Evolutionary conservation across 768 basidiomycete genomes (phyloP), one percentile per base, ranked within the genome.

Genomic region (Amanita jacksonii): DNA sequence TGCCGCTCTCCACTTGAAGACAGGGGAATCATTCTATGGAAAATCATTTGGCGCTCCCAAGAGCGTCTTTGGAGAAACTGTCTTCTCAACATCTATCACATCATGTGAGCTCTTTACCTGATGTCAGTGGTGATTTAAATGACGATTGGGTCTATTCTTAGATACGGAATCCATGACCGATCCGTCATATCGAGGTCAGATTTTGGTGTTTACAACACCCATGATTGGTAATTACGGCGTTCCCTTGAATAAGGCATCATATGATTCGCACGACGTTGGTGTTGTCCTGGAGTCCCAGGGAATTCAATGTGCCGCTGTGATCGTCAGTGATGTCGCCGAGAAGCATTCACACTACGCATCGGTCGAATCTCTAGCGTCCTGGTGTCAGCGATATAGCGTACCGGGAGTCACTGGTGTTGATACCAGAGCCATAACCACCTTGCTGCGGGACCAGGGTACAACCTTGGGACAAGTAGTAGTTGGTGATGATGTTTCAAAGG

Each of bases 141-240:
- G n/a, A 32, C 37, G 19, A 51, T n/a, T 49, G 9, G 41, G 12
- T 38, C 50, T 42, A 45, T 50, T 33, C 34, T 31, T 57, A 94
- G 92, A 99, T 62, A 98, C 94, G 37, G 96, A 99, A 66, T 96
- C 91, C 6, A 97, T 99, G 96, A 99, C 96, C 28, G 96, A 99
- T 62, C 96, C 96, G 5, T 98, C 96, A 6, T 98, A 99, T 64
- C 86, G 90, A 25, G 85, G 90, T 40, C 96, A 99, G 64, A 94
- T 99, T 57, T 77, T 99, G 51, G 96, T 99, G 46, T 99, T 99
- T 69, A 99, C 96, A 34, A 85, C 93, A 0, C 96, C 96, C 8
- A 78, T 99, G 64, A 96, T 99, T 52, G 96, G 96, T 31, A 99
- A 99, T 63, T 99, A 99, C 57, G 96, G 96, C 43, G 91, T 99